Percentiles rank a stretch among this genome's conserved stretches.
Evolutionary conservation across 805 yeast genomes (phyloP).

Genomic region (Lachancea meyersii): DNA sequence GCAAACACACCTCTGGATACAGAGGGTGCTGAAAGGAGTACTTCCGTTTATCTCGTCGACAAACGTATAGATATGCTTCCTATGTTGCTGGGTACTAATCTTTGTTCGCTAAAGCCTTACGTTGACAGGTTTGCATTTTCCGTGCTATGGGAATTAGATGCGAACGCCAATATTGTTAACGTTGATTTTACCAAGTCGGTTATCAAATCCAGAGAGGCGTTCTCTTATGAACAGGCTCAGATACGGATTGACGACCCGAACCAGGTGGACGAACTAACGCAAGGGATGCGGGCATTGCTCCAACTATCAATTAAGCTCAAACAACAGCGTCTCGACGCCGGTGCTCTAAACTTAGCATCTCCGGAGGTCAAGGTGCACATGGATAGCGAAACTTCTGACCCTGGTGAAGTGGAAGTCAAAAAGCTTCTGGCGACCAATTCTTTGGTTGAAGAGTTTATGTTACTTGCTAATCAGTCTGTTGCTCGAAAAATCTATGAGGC

Average conservation of each 20-base stretch:
- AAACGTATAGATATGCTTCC: constrained; percentile 99
- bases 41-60: constrained; percentile 94
- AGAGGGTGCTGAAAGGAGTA: constrained; percentile 96
- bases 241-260: constrained; percentile 73
- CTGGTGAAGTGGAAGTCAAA: constrained; percentile 90
- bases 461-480: constrained; percentile 92
- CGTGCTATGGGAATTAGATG: constrained; percentile 91
- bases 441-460: constrained; percentile 95
- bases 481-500: constrained; percentile 89
- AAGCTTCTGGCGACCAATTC: constrained; percentile 86
- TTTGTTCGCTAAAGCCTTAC: constrained; percentile 90
- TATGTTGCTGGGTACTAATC: constrained; percentile 85
- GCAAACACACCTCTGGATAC: constrained; percentile 86
- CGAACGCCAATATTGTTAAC: constrained; percentile 74
- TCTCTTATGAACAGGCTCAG: constrained; percentile 92
- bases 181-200: constrained; percentile 81
- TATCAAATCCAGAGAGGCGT: constrained; percentile 87
- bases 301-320: constrained; percentile 76
- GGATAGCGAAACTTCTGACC: constrained; percentile 96
- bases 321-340: constrained; percentile 82
- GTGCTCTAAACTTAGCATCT: constrained; percentile 93
- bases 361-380: constrained; percentile 97
- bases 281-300: constrained; percentile 80
- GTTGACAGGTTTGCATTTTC: constrained; percentile 96
- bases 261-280: constrained; percentile 76